Evolutionary conservation across 768 basidiomycete genomes (phyloP).

Genomic region (Rickenella mellea): DNA sequence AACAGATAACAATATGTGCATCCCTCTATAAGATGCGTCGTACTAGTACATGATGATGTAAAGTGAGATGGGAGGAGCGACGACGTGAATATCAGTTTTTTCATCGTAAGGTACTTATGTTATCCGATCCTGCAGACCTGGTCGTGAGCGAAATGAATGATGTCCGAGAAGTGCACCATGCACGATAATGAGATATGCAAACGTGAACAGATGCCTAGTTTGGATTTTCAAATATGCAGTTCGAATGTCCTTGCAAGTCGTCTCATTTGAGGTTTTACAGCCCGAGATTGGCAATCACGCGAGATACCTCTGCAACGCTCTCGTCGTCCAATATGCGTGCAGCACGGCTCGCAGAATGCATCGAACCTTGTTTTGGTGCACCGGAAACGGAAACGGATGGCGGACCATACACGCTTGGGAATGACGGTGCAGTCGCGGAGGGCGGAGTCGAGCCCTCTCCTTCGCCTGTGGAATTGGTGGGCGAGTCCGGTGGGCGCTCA

Average conservation of each 20-base stretch:
- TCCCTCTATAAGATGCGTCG: slow-evolving; percentile 40
- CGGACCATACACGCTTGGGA: slow-evolving; percentile 78
- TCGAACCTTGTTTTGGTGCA: slow-evolving; percentile 22
- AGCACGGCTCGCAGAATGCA: slow-evolving; percentile 16
- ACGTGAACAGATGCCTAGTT: slow-evolving; percentile 10
- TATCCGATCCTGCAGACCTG: no score
- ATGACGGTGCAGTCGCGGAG: slow-evolving; percentile 68
- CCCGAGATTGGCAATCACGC: slow-evolving; percentile 70
- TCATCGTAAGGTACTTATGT: no score
- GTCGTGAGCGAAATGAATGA: no score
- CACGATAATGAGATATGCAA: slow-evolving; percentile 10
- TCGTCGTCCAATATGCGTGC: slow-evolving; percentile 39
- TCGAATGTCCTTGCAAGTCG: no score
- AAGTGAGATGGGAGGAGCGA: slow-evolving; percentile 14
- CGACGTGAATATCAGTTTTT: no score
- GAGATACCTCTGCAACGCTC: slow-evolving; percentile 58
- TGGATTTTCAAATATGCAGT: no score
- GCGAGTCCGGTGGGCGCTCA: slow-evolving; percentile 69
- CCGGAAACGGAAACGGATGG: slow-evolving; percentile 36
- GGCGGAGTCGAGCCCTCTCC: slow-evolving; percentile 74
- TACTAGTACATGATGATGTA: slow-evolving; percentile 33
- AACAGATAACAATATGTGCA: slow-evolving; percentile 52
- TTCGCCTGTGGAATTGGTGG: slow-evolving; percentile 68
- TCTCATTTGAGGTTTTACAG: no score
- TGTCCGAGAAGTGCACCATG: slow-evolving; percentile 1